Conservation (phyloP, 208 protist genomes). For the Trypanosoma conorhini region DNA sequence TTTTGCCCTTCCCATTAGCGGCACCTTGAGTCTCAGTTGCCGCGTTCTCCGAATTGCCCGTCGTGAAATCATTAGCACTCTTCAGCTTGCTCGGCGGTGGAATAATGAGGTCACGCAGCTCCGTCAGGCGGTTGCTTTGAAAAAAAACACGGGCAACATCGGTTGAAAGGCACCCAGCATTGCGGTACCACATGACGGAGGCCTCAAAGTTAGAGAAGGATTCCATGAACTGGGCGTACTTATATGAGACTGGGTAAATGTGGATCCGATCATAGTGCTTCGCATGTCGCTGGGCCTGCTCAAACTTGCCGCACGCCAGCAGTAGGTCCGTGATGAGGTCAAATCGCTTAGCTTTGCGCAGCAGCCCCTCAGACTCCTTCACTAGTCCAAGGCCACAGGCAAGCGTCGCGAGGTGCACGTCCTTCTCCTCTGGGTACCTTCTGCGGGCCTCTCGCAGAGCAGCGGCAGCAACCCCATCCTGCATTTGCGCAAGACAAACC, state of each 20-base stretch:
- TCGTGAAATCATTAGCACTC: neutral
- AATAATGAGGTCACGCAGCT: slow-evolving; percentile 89
- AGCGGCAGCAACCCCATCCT: slow-evolving; percentile 89
- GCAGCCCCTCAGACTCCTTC: slow-evolving; percentile 90
- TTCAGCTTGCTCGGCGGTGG: slow-evolving; percentile 16
- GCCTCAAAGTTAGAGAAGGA: slow-evolving; percentile 90
- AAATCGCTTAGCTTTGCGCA: slow-evolving; percentile 82
- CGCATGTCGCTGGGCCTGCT: slow-evolving; percentile 91
- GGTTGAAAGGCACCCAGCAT: slow-evolving; percentile 81
- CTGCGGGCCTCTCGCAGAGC: slow-evolving; percentile 84
- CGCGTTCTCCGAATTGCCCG: neutral
- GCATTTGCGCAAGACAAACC: slow-evolving; percentile 95
- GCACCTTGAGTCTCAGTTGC: neutral
- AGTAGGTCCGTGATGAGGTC: slow-evolving; percentile 95
- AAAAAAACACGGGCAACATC: slow-evolving; percentile 96
- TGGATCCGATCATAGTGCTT: slow-evolving; percentile 93
- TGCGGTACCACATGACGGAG: slow-evolving; percentile 93
- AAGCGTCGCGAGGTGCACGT: slow-evolving; percentile 92
- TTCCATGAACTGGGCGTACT: slow-evolving; percentile 95
- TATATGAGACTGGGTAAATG: slow-evolving; percentile 92
- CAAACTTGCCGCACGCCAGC: slow-evolving; percentile 93
- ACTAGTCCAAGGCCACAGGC: slow-evolving; percentile 95
- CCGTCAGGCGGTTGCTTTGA: slow-evolving; percentile 71
- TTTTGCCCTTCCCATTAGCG: neutral
- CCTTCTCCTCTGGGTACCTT: slow-evolving; percentile 83